These are phyloP conservation scores for Colletotrichum liaoningense DNA, from an alignment of 2,329 filamentous ascomycete genomes.

Conservation along the genomic window DNA sequence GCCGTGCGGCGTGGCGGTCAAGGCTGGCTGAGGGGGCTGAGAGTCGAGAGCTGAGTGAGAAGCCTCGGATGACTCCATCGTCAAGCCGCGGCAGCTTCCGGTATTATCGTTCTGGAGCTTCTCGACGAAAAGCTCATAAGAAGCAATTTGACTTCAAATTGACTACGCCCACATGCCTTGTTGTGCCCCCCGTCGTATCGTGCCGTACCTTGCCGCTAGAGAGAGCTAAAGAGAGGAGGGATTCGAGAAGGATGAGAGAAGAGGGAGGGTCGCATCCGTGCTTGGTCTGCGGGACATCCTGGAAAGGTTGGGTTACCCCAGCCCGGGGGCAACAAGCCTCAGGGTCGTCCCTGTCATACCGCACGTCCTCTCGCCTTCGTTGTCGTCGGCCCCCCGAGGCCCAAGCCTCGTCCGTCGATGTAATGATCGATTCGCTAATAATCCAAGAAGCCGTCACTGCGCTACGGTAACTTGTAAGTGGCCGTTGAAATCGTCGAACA, in stretches of 20 bases:
- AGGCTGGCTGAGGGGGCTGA: constrained; percentile 34
- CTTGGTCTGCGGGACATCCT: constrained; percentile 32
- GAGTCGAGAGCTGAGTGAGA: constrained; percentile 44
- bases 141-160: constrained; percentile 32
- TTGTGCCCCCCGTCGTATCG: constrained; percentile 12
- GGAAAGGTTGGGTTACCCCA: constrained; percentile 23
- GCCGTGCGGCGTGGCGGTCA: constrained; percentile 37
- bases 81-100: background rate
- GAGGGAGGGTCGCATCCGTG: constrained; percentile 35
- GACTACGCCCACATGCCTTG: constrained; percentile 21
- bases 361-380: constrained; percentile 28
- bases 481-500: constrained; percentile 8
- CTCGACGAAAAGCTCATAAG: constrained; percentile 20
- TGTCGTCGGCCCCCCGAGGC: background rate
- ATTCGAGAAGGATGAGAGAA: constrained; percentile 36
- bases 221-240: constrained; percentile 7
- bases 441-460: constrained; percentile 4
- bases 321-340: constrained; percentile 20
- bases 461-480: background rate
- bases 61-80: constrained; percentile 61
- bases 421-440: constrained; percentile 21
- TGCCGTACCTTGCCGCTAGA: constrained; percentile 16
- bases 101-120: constrained; percentile 9
- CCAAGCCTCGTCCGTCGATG: constrained; percentile 23
- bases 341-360: constrained; percentile 26